phyloP scores from a whole-genome alignment of 2,329 filamentous ascomycete species.

The Alternaria sp. region DNA sequence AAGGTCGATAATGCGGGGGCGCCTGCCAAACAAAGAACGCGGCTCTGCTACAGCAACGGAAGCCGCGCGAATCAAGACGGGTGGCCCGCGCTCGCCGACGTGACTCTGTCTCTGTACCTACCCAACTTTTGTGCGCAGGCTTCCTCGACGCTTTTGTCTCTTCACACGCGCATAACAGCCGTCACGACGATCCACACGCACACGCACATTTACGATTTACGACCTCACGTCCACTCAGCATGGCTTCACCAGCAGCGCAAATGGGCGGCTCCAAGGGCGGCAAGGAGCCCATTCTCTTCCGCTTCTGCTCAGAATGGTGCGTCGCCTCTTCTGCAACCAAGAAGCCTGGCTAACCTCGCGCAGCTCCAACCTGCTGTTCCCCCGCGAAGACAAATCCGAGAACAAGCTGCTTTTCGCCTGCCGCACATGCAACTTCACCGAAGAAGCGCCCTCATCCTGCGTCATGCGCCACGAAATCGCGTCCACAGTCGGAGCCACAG shows the following conservation, averaged over 20 bases:
- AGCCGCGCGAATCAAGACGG: constrained; percentile 9
- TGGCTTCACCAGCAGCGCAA: constrained; percentile 46
- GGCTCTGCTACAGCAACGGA: constrained; percentile 5
- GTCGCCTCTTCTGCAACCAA: constrained; percentile 19
- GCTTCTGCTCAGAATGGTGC: constrained; percentile 96
- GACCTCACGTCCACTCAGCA: constrained; percentile 17
- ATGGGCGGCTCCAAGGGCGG: constrained; percentile 50
- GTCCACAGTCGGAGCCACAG: constrained; percentile 90
- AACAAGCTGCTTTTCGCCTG: constrained; percentile 93
- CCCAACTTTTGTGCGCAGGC: neutral
- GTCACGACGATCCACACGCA: neutral
- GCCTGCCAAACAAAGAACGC: constrained; percentile 13
- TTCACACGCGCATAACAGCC: neutral
- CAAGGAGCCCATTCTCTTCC: constrained; percentile 84
- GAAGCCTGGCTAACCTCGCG: constrained; percentile 9
- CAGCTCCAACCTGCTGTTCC: constrained; percentile 96
- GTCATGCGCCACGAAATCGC: constrained; percentile 95
- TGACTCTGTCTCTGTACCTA: neutral
- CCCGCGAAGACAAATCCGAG: constrained; percentile 86
- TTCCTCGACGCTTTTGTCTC: neutral
- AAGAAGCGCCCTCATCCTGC: constrained; percentile 84
- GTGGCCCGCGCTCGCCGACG: constrained; percentile 8
- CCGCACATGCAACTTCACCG: constrained; percentile 91
- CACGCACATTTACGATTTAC: neutral
- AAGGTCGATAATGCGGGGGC: constrained; percentile 30